These are phyloP conservation scores for Trichaptum fuscoviolaceum DNA, from an alignment of 768 basidiomycete species.

Conservation along the genomic window DNA sequence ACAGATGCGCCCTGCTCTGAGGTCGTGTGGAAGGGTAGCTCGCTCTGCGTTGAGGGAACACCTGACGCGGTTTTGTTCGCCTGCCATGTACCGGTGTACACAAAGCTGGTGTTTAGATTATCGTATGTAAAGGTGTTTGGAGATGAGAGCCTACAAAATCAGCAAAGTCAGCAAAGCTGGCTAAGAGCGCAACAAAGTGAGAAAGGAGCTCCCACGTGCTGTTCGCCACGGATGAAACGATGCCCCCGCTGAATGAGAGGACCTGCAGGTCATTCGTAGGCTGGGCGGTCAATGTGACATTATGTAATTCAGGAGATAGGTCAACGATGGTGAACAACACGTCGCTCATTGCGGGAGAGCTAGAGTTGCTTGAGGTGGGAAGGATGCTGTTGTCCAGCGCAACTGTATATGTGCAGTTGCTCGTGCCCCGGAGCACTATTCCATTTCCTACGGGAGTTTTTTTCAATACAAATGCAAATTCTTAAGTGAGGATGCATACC, in stretches of 20 bases:
- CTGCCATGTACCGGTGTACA: conserved; percentile 14
- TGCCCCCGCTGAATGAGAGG: conserved; percentile 11
- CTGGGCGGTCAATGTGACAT: conserved; percentile 12
- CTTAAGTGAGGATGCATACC: conserved; percentile 13
- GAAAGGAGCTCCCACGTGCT: background rate
- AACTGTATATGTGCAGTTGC: conserved; percentile 13
- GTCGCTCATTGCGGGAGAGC: background rate
- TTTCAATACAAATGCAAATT: too few species aligned
- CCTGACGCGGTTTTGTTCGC: conserved; percentile 6
- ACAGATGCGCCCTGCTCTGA: conserved; percentile 3
- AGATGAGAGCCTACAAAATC: background rate
- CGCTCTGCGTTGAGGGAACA: conserved; percentile 5
- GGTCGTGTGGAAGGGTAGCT: conserved; percentile 11
- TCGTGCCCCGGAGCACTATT: conserved; percentile 8
- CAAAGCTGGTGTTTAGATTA: conserved; percentile 12
- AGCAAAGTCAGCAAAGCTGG: too few species aligned
- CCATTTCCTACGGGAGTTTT: conserved; percentile 8
- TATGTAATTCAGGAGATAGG: conserved; percentile 8
- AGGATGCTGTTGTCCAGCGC: conserved; percentile 11
- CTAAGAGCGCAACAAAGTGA: too few species aligned
- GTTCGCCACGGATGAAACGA: conserved; percentile 1
- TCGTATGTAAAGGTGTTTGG: background rate
- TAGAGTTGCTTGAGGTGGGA: background rate
- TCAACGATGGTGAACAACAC: conserved; percentile 5
- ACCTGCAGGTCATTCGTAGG: conserved; percentile 8